These are phyloP conservation scores for Lachancea dasiensis DNA, from an alignment of 805 yeast species.

Conservation along the genomic window DNA sequence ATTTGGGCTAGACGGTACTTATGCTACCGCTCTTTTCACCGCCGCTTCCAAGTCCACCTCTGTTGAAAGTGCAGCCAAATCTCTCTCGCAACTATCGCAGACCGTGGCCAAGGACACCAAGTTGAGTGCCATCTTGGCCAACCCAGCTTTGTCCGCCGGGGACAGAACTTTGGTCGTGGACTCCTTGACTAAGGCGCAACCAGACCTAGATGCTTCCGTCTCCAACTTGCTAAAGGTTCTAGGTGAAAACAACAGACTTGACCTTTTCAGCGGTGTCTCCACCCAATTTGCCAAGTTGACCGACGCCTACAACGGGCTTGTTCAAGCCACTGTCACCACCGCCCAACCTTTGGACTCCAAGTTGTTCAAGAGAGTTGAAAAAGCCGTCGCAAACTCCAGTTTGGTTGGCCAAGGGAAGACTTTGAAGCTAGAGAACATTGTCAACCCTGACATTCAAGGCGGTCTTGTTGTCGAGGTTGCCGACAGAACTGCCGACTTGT, in stretches of 20 bases:
- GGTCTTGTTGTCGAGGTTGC: slow-evolving; percentile 95
- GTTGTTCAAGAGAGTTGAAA: slow-evolving; percentile 68
- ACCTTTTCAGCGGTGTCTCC: slow-evolving; percentile 57
- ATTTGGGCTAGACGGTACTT: slow-evolving; percentile 93
- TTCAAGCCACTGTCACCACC: slow-evolving; percentile 89
- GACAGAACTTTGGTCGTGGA: slow-evolving; percentile 71
- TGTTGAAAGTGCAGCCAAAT: slow-evolving; percentile 60
- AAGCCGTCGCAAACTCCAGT: slow-evolving; percentile 69
- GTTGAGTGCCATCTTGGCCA: slow-evolving; percentile 54
- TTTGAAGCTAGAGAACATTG: slow-evolving; percentile 73
- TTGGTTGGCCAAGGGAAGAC: slow-evolving; percentile 84
- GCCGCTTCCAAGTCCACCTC: slow-evolving; percentile 83
- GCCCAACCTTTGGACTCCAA: slow-evolving; percentile 79
- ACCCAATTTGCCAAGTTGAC: slow-evolving; percentile 68
- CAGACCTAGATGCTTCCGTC: slow-evolving; percentile 60
- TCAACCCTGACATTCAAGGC: slow-evolving; percentile 88
- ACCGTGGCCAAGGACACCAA: slow-evolving; percentile 58
- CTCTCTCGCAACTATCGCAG: slow-evolving; percentile 50
- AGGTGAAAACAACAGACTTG: slow-evolving; percentile 92
- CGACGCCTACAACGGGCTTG: slow-evolving; percentile 86
- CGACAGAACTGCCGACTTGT: slow-evolving; percentile 93
- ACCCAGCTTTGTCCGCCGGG: slow-evolving; percentile 75
- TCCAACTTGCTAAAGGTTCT: slow-evolving; percentile 76
- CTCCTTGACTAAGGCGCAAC: slow-evolving; percentile 41
- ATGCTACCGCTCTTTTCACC: slow-evolving; percentile 89